A percentile compares a stretch with the other conserved stretches of the same genome.
phyloP scores from a whole-genome alignment of 148 eudicot genomes.

The Silene conica region DNA sequence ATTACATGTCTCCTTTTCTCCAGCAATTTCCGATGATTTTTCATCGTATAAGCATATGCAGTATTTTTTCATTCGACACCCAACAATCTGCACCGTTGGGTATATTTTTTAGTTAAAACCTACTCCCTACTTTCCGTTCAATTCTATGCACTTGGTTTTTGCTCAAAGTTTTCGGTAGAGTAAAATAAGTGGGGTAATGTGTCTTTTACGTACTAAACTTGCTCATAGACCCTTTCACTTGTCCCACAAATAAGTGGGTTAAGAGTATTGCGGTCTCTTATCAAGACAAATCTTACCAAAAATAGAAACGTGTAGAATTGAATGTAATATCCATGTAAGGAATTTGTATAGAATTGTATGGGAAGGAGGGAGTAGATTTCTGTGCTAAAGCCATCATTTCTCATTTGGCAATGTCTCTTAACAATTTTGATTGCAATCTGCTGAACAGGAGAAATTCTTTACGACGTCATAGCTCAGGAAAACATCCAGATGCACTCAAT shows the following conservation, averaged over 20 bases:
- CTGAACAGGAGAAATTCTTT: constrained; percentile 46
- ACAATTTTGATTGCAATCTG: constrained; percentile 6
- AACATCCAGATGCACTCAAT: constrained; percentile 37
- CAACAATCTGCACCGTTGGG: background rate
- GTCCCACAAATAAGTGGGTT: background rate
- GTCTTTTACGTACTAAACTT: no score
- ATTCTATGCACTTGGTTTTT: background rate
- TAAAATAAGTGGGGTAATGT: background rate
- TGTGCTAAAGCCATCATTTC: constrained; percentile 10
- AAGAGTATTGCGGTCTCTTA: background rate
- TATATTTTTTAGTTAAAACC: background rate
- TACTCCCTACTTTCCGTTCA: background rate
- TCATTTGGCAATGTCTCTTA: background rate
- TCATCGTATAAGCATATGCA: background rate
- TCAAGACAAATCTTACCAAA: background rate
- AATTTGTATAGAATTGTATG: background rate
- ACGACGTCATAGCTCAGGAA: constrained; percentile 30
- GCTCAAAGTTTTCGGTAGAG: background rate
- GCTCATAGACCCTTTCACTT: background rate
- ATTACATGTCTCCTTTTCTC: background rate
- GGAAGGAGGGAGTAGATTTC: background rate
- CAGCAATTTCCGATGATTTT: background rate
- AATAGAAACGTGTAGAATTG: background rate
- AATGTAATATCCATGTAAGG: background rate
- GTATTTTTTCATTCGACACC: background rate